Evolutionary conservation across 2,329 filamentous ascomycete genomes (phyloP).

Genomic region (Trichoderma cornu-damae): DNA sequence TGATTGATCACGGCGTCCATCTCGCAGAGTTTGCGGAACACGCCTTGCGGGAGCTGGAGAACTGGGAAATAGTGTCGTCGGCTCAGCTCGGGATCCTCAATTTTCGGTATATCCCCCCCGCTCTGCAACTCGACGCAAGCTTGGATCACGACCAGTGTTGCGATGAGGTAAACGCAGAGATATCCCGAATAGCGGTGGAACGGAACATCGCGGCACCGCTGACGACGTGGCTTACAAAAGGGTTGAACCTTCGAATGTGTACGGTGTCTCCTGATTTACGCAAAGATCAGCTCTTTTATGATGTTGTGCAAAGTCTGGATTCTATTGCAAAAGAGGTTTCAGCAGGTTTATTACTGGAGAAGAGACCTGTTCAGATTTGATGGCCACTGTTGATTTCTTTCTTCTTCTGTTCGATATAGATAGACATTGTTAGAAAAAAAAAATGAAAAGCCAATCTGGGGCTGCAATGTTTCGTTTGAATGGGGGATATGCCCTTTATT

Average conservation of each 20-base stretch:
- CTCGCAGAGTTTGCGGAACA: constrained; percentile 24
- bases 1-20: constrained; percentile 26
- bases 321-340: neutral
- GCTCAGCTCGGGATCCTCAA: constrained; percentile 24
- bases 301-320: neutral
- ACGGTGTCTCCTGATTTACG: constrained; percentile 22
- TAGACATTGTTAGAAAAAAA: too few species aligned
- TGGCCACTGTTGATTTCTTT: too few species aligned
- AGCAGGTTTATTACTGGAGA: neutral
- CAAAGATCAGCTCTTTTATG: constrained; percentile 25
- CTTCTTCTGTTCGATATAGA: neutral
- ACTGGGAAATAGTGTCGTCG: constrained; percentile 26
- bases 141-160: neutral
- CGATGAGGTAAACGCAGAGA: constrained; percentile 15
- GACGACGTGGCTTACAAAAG: constrained; percentile 18
- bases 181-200: constrained; percentile 14
- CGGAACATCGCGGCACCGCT: constrained; percentile 19
- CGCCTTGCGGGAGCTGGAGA: constrained; percentile 17
- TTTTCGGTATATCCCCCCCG: constrained; percentile 21
- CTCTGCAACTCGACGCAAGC: neutral
- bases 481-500: neutral
- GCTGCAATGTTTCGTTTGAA: too few species aligned
- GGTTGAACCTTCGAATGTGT: constrained; percentile 20
- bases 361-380: neutral
- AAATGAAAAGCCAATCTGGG: too few species aligned